Percentiles rank a stretch among this genome's conserved stretches.
phyloP scores from a whole-genome alignment of 2,329 filamentous ascomycete genomes.

The Aphanocladium album region DNA sequence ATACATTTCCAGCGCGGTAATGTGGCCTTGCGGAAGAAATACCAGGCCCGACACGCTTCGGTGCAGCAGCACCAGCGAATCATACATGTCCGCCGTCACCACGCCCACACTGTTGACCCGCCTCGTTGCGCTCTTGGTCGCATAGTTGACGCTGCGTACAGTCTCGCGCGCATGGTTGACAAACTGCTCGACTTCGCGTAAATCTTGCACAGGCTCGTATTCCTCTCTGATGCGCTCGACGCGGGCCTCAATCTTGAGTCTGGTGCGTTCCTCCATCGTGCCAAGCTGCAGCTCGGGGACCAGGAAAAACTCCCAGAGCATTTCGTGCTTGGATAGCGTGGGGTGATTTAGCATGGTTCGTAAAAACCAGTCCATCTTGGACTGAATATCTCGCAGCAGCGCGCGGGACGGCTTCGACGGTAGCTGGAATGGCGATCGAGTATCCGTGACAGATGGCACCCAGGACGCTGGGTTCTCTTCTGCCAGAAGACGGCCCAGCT shows the following conservation, averaged over 20 bases:
- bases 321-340: conserved; percentile 92
- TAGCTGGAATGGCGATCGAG: conserved; percentile 86
- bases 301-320: conserved; percentile 98
- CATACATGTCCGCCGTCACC: conserved; percentile 58
- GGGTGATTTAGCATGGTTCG: conserved; percentile 82
- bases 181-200: conserved; percentile 88
- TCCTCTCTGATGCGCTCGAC: conserved; percentile 85
- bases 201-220: conserved; percentile 75
- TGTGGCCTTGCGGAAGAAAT: conserved; percentile 65
- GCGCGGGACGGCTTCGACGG: conserved; percentile 86
- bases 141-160: conserved; percentile 76
- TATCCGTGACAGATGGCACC: conserved; percentile 72
- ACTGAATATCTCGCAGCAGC: conserved; percentile 80
- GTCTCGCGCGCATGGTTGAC: conserved; percentile 87
- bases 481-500: conserved; percentile 74
- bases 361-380: conserved; percentile 80
- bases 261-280: conserved; percentile 84
- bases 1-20: conserved; percentile 68
- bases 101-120: conserved; percentile 70
- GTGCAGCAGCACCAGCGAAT: conserved; percentile 54
- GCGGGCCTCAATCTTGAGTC: conserved; percentile 77
- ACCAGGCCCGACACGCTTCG: conserved; percentile 49
- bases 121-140: conserved; percentile 76
- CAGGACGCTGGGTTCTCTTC: conserved; percentile 94
- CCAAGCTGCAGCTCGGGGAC: conserved; percentile 88